Percentiles rank a stretch among this genome's conserved stretches.
phyloP scores from a whole-genome alignment of 78 protist species.

The Isochrysis galbana region DNA sequence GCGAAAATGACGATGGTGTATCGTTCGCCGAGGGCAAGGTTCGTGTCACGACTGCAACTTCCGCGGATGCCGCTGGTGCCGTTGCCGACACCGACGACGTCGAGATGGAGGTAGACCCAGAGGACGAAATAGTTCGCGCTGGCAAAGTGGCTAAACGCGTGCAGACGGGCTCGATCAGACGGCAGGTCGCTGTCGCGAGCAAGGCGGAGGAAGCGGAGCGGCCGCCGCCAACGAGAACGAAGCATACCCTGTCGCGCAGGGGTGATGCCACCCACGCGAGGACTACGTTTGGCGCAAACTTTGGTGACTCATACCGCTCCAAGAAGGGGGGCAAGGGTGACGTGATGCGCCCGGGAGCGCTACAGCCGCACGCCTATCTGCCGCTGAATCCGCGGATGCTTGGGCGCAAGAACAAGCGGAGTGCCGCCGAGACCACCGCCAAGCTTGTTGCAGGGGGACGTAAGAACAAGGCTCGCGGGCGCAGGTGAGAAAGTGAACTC shows the following conservation, averaged over 20 bases:
- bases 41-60: too few relatives aligned
- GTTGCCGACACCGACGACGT: background rate
- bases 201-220: background rate
- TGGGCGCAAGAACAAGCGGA: background rate
- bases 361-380: constrained; percentile 10
- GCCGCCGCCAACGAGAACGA: background rate
- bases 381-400: constrained; percentile 27
- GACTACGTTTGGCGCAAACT: constrained; percentile 2
- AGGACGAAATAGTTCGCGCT: background rate
- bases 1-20: background rate
- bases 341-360: background rate
- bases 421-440: background rate
- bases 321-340: constrained; percentile 2
- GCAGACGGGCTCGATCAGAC: background rate
- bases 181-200: background rate
- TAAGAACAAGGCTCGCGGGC: background rate
- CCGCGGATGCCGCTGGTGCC: too few relatives aligned
- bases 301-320: background rate
- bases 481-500: too few relatives aligned
- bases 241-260: background rate
- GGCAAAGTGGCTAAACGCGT: background rate
- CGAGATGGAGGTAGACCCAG: too few relatives aligned
- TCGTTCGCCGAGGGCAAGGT: background rate
- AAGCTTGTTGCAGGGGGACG: background rate
- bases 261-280: background rate